Evolutionary conservation across 176 grass and related monocot genomes (phyloP).

Genomic region (Zea luxurians): DNA sequence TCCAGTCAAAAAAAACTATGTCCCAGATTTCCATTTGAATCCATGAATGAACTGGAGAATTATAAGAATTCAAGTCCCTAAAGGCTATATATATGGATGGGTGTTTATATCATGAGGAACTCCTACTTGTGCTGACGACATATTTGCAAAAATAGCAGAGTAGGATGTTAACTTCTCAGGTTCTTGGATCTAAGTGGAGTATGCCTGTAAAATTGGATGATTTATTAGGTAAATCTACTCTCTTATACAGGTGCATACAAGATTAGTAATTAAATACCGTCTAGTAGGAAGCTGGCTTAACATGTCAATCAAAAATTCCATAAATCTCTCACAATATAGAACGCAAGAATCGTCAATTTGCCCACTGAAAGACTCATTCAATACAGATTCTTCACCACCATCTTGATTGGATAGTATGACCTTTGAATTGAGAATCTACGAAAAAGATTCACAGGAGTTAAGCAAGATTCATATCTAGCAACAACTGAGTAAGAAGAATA

Average conservation of each 20-base stretch:
- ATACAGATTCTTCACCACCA: constrained; percentile 44
- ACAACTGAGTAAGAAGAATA: constrained; percentile 17
- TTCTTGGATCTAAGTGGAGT: constrained; percentile 16
- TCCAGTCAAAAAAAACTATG: neutral
- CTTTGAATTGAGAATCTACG: constrained; percentile 86
- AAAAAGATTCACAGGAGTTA: constrained; percentile 21
- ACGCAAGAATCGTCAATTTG: constrained; percentile 82
- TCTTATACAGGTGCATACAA: neutral
- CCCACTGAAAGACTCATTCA: constrained; percentile 50
- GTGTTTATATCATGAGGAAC: neutral
- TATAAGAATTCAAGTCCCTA: constrained; percentile 5
- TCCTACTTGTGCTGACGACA: constrained; percentile 10
- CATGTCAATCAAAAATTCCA: constrained; percentile 99
- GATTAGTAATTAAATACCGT: constrained; percentile 51
- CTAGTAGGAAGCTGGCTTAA: constrained; percentile 98
- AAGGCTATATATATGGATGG: neutral
- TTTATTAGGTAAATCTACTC: constrained; percentile 9
- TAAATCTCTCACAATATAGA: constrained; percentile 97
- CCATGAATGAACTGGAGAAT: constrained; percentile 20
- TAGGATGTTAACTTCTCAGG: constrained; percentile 8
- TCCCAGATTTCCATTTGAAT: neutral
- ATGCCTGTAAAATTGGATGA: neutral
- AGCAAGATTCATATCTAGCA: constrained; percentile 26
- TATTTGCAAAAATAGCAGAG: neutral
- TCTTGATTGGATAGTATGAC: constrained; percentile 57